Evolutionary conservation across 768 basidiomycete genomes (phyloP), one percentile per base, ranked within the genome.

Genomic region (Termitomyces sp.): DNA sequence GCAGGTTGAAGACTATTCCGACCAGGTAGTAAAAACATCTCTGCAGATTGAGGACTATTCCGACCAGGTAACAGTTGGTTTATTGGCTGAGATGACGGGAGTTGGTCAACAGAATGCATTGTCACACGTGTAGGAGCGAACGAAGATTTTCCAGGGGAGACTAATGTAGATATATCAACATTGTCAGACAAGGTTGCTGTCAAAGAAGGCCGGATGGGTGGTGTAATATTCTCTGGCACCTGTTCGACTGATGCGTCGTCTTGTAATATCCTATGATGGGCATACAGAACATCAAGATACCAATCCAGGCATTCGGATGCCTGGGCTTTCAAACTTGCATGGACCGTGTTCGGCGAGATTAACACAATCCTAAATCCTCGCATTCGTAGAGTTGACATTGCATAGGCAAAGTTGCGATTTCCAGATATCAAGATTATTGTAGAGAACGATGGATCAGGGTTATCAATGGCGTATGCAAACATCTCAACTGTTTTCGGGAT

Each of bases 331-430:
- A 87, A 71, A 58, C 76, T 80, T 15, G 69, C 62, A 49, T 81
- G 76, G 1, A 73, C 69, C 15, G 18, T 67, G 12, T 72, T 67
- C 22, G 70, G 75, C 7, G 75, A 73, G 36, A 88, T 70, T 13
- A 87, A 57, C 41, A 87, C 70, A 27, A 87, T 76, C 15, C 70
- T 70, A 64, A 81, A 84, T 41, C 72, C 70, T 56, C 84, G 78
- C 57, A 83, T 73, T 36, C 80, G 78, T 42, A 89, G 70, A 30
- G 74, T 75, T 1, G 86, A 81, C 36, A 86, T 68, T 9, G 81
- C 81, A 66, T 86, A 88, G 6, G 81, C 80, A 61, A 86, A 82
- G 66, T 87, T 86, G 41, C 84, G 76, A 69, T 89, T 85, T 9
- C 81, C 84, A 0, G 86, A 78, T 61, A 90, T 84, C 30, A 90